A percentile compares a stretch with the other conserved stretches of the same genome.
Evolutionary conservation across 2,329 filamentous ascomycete species (phyloP).

Genomic region (Ascochyta koolunga): DNA sequence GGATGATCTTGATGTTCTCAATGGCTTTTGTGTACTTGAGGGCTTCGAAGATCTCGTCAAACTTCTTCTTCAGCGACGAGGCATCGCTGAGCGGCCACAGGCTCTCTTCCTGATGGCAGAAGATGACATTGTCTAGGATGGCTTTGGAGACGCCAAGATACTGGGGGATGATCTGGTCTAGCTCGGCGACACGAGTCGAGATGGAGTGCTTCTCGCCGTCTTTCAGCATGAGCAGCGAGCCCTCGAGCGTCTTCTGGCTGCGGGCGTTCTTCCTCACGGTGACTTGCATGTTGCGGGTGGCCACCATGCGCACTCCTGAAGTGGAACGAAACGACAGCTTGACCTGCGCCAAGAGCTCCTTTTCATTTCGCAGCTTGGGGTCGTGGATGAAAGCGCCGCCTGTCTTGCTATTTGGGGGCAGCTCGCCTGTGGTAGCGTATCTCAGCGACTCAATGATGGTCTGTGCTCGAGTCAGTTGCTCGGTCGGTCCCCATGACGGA

Average conservation of each 20-base stretch:
- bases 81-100: conserved; percentile 96
- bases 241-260: conserved; percentile 83
- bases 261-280: conserved; percentile 81
- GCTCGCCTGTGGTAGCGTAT: conserved; percentile 93
- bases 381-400: conserved; percentile 96
- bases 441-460: conserved; percentile 99
- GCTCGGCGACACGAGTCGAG: conserved; percentile 79
- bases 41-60: conserved; percentile 97
- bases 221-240: conserved; percentile 74
- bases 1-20: conserved; percentile 86
- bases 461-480: conserved; percentile 38
- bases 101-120: conserved; percentile 98
- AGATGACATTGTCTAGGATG: conserved; percentile 92
- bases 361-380: conserved; percentile 87
- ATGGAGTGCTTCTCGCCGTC: conserved; percentile 80
- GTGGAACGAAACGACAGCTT: conserved; percentile 85
- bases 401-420: conserved; percentile 86
- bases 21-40: conserved; percentile 97
- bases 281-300: conserved; percentile 82
- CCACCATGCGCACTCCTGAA: conserved; percentile 78
- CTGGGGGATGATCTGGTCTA: conserved; percentile 83
- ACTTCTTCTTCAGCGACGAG: conserved; percentile 83
- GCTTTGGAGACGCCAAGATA: conserved; percentile 89
- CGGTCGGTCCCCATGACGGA: not conserved
- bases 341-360: conserved; percentile 88